phyloP scores from a whole-genome alignment of 2,329 filamentous ascomycete species.

The Sporothrix curviconia region DNA sequence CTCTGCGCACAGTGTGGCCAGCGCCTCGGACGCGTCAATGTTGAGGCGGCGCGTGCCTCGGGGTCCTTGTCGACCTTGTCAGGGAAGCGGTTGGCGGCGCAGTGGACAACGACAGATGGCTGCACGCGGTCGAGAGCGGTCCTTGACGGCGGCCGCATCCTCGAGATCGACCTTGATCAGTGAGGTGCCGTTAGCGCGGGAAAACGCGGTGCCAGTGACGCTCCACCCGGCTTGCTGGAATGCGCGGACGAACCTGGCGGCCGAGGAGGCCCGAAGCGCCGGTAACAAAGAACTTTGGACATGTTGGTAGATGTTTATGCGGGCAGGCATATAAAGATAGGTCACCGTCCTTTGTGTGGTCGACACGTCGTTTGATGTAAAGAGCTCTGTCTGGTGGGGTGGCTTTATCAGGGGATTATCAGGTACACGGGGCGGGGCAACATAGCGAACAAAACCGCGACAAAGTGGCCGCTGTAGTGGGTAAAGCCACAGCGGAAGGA shows the following conservation, averaged over 20 bases:
- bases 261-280: slow-evolving; percentile 81
- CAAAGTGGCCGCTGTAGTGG: too few species aligned
- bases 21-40: slow-evolving; percentile 58
- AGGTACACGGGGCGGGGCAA: slow-evolving; percentile 1
- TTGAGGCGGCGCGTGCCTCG: slow-evolving; percentile 68
- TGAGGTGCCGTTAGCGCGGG: slow-evolving; percentile 62
- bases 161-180: slow-evolving; percentile 55
- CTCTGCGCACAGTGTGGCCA: slow-evolving; percentile 60
- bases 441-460: slow-evolving; percentile 1
- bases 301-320: neutral
- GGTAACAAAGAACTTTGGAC: slow-evolving; percentile 62
- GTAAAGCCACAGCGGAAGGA: too few species aligned
- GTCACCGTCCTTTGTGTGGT: too few species aligned
- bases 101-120: slow-evolving; percentile 74
- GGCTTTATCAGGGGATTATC: neutral
- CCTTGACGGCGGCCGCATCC: slow-evolving; percentile 40
- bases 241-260: slow-evolving; percentile 63
- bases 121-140: slow-evolving; percentile 50
- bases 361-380: too few species aligned
- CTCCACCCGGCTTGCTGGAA: slow-evolving; percentile 63
- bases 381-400: neutral
- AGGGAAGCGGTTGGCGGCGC: slow-evolving; percentile 80
- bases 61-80: slow-evolving; percentile 80
- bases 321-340: neutral
- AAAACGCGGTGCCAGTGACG: slow-evolving; percentile 68